Evolutionary conservation across 768 basidiomycete genomes (phyloP), one percentile per base, ranked within the genome.

Genomic region (Xerocomellus chrysenteron): DNA sequence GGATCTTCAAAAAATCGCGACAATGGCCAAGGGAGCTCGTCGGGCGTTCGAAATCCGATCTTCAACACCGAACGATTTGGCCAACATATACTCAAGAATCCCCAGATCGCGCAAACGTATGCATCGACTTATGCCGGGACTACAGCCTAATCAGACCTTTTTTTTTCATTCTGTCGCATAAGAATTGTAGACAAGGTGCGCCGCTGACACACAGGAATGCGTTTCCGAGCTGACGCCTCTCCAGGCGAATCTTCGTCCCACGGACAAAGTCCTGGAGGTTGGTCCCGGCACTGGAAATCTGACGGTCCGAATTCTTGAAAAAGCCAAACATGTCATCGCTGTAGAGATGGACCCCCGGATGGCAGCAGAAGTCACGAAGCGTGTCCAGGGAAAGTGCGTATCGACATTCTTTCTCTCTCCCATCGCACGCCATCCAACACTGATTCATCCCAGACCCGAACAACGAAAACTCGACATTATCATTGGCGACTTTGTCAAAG

Each of bases 341-440:
- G 86, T 98, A 24, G 97, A 99, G 75, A 92, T 94, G 89, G 97
- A 98, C 69, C 97, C 97, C 61, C 86, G 97, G 16, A 98, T 98
- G 96, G 96, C 97, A 14, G 94, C 95, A 17, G 97, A 98, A 72
- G 82, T 98, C 49, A 89, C 91, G 42, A 99, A 99, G 73, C 86
- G 97, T 47, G 94, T 98, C 10, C 90, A 98, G 81, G 97, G 96
- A 78, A 97, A 88, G 96, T 98, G 73, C 76, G 95, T 87, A 24
- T 12, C 47, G 40, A 14, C 35, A 37, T 35, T 2, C 16, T 30
- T 21, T n/a, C 8, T n/a, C n/a, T 39, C 8, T 50, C 32, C 47
- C 16, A 10, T 47, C 16, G 5, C 47, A 24, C 30, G 14, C 10
- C 28, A 50, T 57, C 30, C n/a, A 6, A 41, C 43, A 30, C 40